phyloP scores from a whole-genome alignment of 108 stramenopile species.

The Nitzschia putrida region DNA sequence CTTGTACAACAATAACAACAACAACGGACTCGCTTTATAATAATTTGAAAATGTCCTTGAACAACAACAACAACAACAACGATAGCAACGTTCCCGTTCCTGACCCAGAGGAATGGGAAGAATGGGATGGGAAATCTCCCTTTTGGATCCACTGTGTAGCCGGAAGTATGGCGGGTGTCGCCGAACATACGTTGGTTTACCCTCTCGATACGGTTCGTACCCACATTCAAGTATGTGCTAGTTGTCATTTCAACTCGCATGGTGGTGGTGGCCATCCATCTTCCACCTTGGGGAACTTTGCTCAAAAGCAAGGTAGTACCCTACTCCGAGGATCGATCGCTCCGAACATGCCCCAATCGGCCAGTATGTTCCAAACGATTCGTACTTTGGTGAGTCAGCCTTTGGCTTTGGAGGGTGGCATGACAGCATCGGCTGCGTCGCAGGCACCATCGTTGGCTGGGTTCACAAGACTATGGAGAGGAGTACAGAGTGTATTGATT shows the following conservation, averaged over 20 bases:
- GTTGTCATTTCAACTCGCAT: constrained; percentile 35
- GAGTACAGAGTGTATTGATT: constrained; percentile 91
- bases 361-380: constrained; percentile 51
- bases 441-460: constrained; percentile 16
- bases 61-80: constrained; percentile 7
- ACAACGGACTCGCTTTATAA: no score
- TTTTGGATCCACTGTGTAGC: constrained; percentile 94
- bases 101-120: constrained; percentile 91
- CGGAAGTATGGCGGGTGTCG: constrained; percentile 93
- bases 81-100: neutral
- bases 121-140: constrained; percentile 91
- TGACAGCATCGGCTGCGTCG: constrained; percentile 6
- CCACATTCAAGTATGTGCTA: constrained; percentile 87
- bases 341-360: neutral
- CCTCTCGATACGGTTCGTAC: constrained; percentile 98
- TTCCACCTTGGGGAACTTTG: neutral
- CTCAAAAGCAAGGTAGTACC: neutral
- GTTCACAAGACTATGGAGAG: constrained; percentile 89
- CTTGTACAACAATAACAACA: no score
- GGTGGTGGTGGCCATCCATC: constrained; percentile 4
- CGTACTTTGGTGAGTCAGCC: constrained; percentile 48
- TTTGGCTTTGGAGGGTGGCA: constrained; percentile 13
- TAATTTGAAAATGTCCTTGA: neutral
- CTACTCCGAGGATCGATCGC: constrained; percentile 9
- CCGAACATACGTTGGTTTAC: constrained; percentile 92